Evolutionary conservation across 2,329 filamentous ascomycete species (phyloP), one percentile per base, ranked within the genome.

Genomic region (Botryotinia narcissicola): DNA sequence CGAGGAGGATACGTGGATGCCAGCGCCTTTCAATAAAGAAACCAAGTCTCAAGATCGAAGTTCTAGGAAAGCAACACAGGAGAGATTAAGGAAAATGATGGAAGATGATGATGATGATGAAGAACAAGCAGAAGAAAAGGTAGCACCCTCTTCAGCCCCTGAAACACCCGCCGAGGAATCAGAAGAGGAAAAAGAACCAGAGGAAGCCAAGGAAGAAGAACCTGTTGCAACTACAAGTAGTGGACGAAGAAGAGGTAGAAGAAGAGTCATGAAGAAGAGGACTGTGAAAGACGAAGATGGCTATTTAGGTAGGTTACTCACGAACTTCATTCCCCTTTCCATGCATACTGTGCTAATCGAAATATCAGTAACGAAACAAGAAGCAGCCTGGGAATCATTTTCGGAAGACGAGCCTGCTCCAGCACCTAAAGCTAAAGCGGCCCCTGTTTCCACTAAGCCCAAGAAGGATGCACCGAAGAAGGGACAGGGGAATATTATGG

Each of bases 341-440:
- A 61, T 37, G 18, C 7, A 14, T 9, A 57, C n/a, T 16, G 7
- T 57, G 61, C 71, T 72, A 48, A 72, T 7, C 37, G 32, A 22
- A 12, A 14, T 18, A 25, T 8, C 78, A 96, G 95, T 97, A 46
- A 97, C 94, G 2, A 92, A 91, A 77, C 93, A 97, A 82, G 94
- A 97, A 80, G 84, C 88, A 0, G 91, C 87, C 0, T 98, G 95
- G 95, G 95, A 98, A 81, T 95, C 92, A 0, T 97, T 97, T 84
- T 97, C 94, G 0, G 95, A 98, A 81, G 94, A 97, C 76, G 94
- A 97, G 77, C 88, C 90, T 35, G 82, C 84, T 14, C 85, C 87
- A 78, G 80, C 84, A 18, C 64, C 66, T 18, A 91, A 89, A 79
- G 79, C 84, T 10, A 91, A 89, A 75, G 76, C 82, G 75, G 76